Base-by-base conservation (phyloP, 768 basidiomycete genomes). In the Termitomyces bulborhizus region DNA sequence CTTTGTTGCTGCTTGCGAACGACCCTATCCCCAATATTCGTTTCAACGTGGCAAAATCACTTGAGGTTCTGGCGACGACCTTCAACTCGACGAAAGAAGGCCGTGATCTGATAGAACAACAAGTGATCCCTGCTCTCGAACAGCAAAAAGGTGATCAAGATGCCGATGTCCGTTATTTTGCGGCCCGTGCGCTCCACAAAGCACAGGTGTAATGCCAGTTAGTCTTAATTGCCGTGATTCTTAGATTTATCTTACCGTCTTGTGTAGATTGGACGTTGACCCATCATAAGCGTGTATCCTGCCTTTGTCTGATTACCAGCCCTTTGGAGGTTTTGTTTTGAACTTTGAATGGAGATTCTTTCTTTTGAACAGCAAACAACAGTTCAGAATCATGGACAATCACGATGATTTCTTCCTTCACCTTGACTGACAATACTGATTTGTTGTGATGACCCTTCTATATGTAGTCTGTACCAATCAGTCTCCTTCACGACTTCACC, bases 11-110 rank as follows among this genome's bases (percentile, higher is more conserved):
- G 56, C 83, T 99, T 44, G 85, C 90, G 15, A 76, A 78, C 50
- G 97, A 99, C 68, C 85, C 91, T 11, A 98, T 99, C 67, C 97
- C 97, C 52, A 99, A 99, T 71, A 98, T 99, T 69, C 91, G 97
- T 37, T 99, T 99, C 80, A 98, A 98, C 68, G 95, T 98, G 29
- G 90, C 95, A 26, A 98, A 98, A 71, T 87, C 90, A 27, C 75
- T 98, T 62, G 96, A 98, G 73, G 84, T 93, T 13, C 79, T 98
- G 62, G 91, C 91, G 1, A 74, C 73, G 15, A 81, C 88, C 0
- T 86, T 90, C 60, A 84, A 80, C 18, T 69, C 71, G 48, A 73
- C 75, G 6, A 66, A 79, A 0, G 88, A 91, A 53, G 97, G 96
- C 6, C 80, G 76, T 50, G 82, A 87, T 58, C 80, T 98, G 57